Conservation (phyloP, 2,329 filamentous ascomycete species). For the Taxawa tesnikishii region DNA sequence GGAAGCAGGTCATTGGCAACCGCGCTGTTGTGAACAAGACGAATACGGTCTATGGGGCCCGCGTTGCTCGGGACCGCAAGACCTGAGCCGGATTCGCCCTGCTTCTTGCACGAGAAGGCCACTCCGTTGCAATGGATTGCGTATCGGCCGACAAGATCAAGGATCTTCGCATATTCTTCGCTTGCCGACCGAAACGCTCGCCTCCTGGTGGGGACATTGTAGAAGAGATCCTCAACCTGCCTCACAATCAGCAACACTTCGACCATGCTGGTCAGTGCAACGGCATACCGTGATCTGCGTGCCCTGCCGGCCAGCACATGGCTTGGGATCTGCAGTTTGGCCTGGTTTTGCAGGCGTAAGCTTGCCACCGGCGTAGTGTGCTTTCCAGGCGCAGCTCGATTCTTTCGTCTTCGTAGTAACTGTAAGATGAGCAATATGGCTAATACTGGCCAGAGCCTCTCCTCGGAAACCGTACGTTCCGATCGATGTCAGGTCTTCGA, state of each 20-base stretch:
- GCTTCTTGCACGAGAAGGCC: constrained; percentile 92
- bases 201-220: constrained; percentile 81
- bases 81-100: constrained; percentile 73
- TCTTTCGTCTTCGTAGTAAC: constrained; percentile 89
- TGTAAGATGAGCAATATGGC: constrained; percentile 89
- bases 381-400: constrained; percentile 80
- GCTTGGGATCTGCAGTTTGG: constrained; percentile 73
- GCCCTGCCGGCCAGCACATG: constrained; percentile 73
- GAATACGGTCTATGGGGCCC: constrained; percentile 67
- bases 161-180: constrained; percentile 95
- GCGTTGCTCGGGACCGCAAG: constrained; percentile 68
- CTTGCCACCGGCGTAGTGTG: constrained; percentile 73
- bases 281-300: constrained; percentile 77
- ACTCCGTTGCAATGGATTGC: constrained; percentile 86
- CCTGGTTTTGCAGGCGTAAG: constrained; percentile 77
- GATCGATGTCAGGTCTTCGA: constrained; percentile 83
- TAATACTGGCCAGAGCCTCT: constrained; percentile 93
- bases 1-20: constrained; percentile 83
- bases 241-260: background rate
- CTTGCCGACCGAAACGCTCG: constrained; percentile 81
- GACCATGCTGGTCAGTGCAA: background rate
- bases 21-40: constrained; percentile 72
- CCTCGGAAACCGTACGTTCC: constrained; percentile 96
- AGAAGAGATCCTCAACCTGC: constrained; percentile 85
- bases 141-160: constrained; percentile 88